phyloP scores from a whole-genome alignment of 164 flowering plant species.

The Nymphaea colorata region DNA sequence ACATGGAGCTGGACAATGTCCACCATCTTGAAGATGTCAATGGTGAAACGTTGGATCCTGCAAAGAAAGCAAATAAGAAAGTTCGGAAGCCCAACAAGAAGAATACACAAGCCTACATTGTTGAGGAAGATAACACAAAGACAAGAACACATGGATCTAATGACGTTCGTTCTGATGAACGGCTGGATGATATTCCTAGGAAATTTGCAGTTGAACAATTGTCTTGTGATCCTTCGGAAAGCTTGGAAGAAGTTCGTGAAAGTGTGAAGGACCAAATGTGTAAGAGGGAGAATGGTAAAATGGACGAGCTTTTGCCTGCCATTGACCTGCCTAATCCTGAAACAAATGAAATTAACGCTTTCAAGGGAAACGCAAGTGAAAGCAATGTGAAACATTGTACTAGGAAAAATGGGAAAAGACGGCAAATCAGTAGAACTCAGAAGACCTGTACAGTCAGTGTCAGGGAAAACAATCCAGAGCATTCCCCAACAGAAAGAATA shows the following conservation, averaged over 20 bases:
- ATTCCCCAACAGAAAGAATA: neutral
- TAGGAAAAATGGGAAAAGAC: neutral
- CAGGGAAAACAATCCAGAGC: neutral
- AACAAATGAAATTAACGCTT: neutral
- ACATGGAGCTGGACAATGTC: too few species aligned
- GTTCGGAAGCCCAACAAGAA: neutral
- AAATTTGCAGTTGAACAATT: neutral
- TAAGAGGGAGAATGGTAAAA: neutral
- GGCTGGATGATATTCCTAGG: constrained; percentile 6
- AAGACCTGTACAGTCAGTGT: neutral
- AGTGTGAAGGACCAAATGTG: neutral
- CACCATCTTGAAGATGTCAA: constrained; percentile 3
- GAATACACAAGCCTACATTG: constrained; percentile 2
- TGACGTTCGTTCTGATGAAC: constrained; percentile 3
- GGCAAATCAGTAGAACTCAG: neutral
- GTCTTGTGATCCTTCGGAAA: neutral
- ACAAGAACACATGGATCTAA: neutral
- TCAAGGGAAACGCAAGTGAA: neutral
- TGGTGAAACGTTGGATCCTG: constrained; percentile 1
- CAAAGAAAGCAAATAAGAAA: neutral
- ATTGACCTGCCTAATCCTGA: neutral
- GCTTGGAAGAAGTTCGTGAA: neutral
- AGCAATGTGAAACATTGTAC: neutral
- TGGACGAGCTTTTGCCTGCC: neutral
- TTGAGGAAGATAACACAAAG: constrained; percentile 5